These are phyloP conservation scores for Lindgomyces ingoldianus DNA, from an alignment of 495 filamentous ascomycete genomes.

Conservation along the genomic window DNA sequence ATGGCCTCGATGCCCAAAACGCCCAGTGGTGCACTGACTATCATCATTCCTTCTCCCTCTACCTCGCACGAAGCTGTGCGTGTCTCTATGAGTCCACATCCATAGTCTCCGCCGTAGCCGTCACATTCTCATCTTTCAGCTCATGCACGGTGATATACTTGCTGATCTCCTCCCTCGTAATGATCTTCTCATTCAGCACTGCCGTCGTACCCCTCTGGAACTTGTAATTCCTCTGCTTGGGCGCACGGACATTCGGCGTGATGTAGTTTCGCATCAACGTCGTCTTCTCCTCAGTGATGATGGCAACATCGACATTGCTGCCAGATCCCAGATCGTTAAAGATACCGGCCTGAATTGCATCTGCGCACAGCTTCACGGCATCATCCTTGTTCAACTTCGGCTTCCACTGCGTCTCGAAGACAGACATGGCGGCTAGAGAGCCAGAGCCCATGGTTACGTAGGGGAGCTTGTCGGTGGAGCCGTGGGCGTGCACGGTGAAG, in stretches of 20 bases:
- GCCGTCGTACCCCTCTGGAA: slow-evolving; percentile 90
- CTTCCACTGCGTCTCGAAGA: slow-evolving; percentile 98
- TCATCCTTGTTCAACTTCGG: slow-evolving; percentile 72
- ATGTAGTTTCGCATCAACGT: slow-evolving; percentile 87
- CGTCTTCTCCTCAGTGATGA: slow-evolving; percentile 93
- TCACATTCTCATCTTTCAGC: slow-evolving; percentile 58
- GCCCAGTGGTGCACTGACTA: too few relatives aligned
- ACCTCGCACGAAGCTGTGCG: not conserved
- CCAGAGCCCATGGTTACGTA: slow-evolving; percentile 99
- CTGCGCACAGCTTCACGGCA: slow-evolving; percentile 75
- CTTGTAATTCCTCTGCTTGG: slow-evolving; percentile 89
- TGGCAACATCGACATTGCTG: slow-evolving; percentile 94
- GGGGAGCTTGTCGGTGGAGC: slow-evolving; percentile 96
- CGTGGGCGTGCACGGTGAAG: slow-evolving; percentile 98
- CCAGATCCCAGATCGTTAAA: slow-evolving; percentile 98
- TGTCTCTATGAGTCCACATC: slow-evolving; percentile 76
- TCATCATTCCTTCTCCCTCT: too few relatives aligned
- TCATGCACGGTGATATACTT: slow-evolving; percentile 95
- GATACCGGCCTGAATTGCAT: slow-evolving; percentile 96
- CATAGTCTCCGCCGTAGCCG: slow-evolving; percentile 79
- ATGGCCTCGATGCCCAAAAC: too few relatives aligned
- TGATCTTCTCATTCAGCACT: slow-evolving; percentile 88
- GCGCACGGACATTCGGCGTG: slow-evolving; percentile 84
- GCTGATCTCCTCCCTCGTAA: slow-evolving; percentile 86
- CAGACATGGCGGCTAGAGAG: slow-evolving; percentile 92